Conservation (phyloP, 345 rosid genomes). For the Microthlaspi erraticum region DNA sequence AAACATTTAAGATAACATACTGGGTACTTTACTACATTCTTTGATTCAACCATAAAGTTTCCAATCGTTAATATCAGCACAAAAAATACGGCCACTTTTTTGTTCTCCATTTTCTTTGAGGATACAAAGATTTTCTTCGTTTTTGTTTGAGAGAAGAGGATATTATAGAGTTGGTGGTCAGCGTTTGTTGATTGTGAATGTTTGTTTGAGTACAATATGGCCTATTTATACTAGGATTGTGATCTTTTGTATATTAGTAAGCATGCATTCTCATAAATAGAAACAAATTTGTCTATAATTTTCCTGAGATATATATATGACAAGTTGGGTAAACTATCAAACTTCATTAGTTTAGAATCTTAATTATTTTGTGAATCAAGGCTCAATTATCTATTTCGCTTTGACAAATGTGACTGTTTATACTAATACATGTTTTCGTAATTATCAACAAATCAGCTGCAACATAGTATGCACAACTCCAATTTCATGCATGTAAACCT, state of each 20-base stretch:
- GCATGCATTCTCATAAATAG: too few species aligned
- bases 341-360: too few species aligned
- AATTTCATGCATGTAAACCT: neutral
- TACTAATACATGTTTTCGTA: too few species aligned
- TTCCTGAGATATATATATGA: too few species aligned
- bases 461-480: neutral
- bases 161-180: neutral
- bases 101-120: slow-evolving; percentile 19
- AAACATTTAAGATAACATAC: neutral
- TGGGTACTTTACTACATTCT: neutral
- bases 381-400: neutral
- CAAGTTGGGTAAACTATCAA: too few species aligned
- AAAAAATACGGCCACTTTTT: neutral
- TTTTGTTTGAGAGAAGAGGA: neutral
- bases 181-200: neutral
- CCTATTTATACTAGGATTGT: too few species aligned
- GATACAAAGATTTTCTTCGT: neutral
- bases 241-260: too few species aligned
- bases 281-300: too few species aligned
- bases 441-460: neutral
- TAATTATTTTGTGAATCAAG: too few species aligned
- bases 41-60: neutral
- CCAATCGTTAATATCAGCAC: slow-evolving; percentile 11
- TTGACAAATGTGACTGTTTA: too few species aligned
- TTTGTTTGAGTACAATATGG: too few species aligned